These are phyloP conservation scores for Trichodelitschia bisporula DNA, from an alignment of 495 filamentous ascomycete genomes.

Conservation along the genomic window DNA sequence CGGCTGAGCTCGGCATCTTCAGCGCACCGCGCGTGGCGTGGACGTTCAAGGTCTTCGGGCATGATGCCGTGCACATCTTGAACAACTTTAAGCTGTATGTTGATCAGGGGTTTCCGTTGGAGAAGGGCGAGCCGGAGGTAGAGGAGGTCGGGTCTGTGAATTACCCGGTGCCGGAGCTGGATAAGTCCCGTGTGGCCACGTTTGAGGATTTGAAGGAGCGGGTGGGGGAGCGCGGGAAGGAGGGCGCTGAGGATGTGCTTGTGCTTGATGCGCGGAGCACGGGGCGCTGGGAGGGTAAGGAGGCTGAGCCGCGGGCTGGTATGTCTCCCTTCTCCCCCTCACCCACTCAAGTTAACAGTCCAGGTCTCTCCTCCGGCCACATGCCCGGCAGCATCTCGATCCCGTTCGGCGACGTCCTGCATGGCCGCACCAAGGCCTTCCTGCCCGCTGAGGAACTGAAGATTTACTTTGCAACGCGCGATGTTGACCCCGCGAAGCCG, in stretches of 20 bases:
- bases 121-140: slow-evolving; percentile 44
- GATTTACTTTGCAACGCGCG: slow-evolving; percentile 49
- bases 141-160: slow-evolving; percentile 21
- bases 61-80: slow-evolving; percentile 67
- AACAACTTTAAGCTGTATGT: slow-evolving; percentile 91
- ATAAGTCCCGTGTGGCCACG: slow-evolving; percentile 29
- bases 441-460: slow-evolving; percentile 44
- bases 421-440: slow-evolving; percentile 59
- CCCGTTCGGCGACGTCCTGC: slow-evolving; percentile 54
- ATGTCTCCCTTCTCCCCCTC: background rate
- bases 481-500: slow-evolving; percentile 56
- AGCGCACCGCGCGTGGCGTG: slow-evolving; percentile 80
- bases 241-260: slow-evolving; percentile 58
- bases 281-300: slow-evolving; percentile 58
- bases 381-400: slow-evolving; percentile 72
- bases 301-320: slow-evolving; percentile 63
- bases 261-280: slow-evolving; percentile 69
- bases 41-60: slow-evolving; percentile 78
- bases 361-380: slow-evolving; percentile 64
- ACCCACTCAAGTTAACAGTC: background rate
- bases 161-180: slow-evolving; percentile 30
- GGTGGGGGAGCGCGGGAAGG: slow-evolving; percentile 47
- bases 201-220: slow-evolving; percentile 65
- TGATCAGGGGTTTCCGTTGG: slow-evolving; percentile 51
- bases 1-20: slow-evolving; percentile 71